Base-by-base conservation (phyloP, 2,329 filamentous ascomycete species). In the Aspergillus uvarum region DNA sequence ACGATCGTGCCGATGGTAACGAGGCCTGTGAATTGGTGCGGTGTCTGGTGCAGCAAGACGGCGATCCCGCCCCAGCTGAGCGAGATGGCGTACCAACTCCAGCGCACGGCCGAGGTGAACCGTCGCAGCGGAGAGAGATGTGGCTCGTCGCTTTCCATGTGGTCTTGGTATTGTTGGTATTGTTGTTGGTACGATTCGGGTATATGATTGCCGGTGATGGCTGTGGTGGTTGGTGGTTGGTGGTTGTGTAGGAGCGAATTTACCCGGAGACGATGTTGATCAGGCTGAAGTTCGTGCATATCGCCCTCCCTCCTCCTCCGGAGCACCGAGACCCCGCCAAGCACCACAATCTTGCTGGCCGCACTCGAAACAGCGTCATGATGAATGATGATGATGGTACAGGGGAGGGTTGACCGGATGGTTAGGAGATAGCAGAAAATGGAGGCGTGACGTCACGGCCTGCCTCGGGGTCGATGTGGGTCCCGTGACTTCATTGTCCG, bases 11-110 rank as follows among this genome's bases (percentile, higher is more conserved):
- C 89, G 51, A 91, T 87, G 2, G 82, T 82, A 2, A 74, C 71
- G 0, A 91, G 77, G 0, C 88, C 88, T 0, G 76, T 71, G 69
- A 92, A 92, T 60, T 81, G 79, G 64, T 85, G 83, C 3, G 89
- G 88, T 8, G 76, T 77, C n/a, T 60, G 58, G 49, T 88, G 84
- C 47, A 91, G 80, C 12, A 91, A 80, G 42, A 61, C 61, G 0
- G 88, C 83, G 1, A 91, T 75, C 0, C 87, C 87, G n/a, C 89
- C 89, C 0, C 88, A 90, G 42, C 85, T 87, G 88, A 91, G 91
- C 3, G 87, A 86, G 29, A 85, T 79, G 0, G 87, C 87, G 74
- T 87, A 92, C 87, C 88, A 90, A 16, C 84, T 85, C 86, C 85
- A 87, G 1, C 84, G 86, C 65, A 87, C 85, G 72, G 52, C 44